Percentiles rank a stretch among this genome's conserved stretches.
phyloP scores from a whole-genome alignment of 2,329 filamentous ascomycete species.

The Penicillium psychrosexuale region DNA sequence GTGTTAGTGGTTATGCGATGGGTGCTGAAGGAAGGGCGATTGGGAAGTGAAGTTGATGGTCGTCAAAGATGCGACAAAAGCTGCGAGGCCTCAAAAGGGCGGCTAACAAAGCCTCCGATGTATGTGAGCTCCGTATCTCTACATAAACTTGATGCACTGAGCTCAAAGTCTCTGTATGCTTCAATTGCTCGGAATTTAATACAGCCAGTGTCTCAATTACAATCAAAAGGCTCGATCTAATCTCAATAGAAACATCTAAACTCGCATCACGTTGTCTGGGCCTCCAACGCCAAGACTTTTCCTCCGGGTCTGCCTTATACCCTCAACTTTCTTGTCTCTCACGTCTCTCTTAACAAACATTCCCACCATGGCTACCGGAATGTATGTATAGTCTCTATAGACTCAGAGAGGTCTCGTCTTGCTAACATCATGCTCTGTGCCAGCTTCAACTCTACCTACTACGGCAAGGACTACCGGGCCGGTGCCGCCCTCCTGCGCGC shows the following conservation, averaged over 20 bases:
- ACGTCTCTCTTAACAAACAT: neutral
- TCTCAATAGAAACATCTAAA: neutral
- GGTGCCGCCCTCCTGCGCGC: slow-evolving; percentile 87
- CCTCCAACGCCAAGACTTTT: slow-evolving; percentile 21
- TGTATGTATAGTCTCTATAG: slow-evolving; percentile 14
- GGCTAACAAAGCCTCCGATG: slow-evolving; percentile 6
- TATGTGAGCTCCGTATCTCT: neutral
- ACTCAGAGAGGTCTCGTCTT: neutral
- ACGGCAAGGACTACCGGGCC: slow-evolving; percentile 81
- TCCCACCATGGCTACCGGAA: slow-evolving; percentile 24
- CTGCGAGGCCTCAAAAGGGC: slow-evolving; percentile 16
- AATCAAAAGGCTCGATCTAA: neutral
- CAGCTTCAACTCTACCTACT: slow-evolving; percentile 77
- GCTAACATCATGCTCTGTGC: slow-evolving; percentile 3
- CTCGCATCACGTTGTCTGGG: slow-evolving; percentile 3
- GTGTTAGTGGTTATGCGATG: neutral
- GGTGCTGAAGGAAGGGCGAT: neutral
- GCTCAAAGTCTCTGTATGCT: neutral
- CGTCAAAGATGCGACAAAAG: slow-evolving; percentile 10
- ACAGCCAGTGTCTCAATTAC: neutral
- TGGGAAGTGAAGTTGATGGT: neutral
- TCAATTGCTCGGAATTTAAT: neutral
- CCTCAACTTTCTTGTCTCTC: slow-evolving; percentile 10
- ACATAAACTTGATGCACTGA: neutral
- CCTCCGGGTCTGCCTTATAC: slow-evolving; percentile 13